These are phyloP conservation scores for Nitzschia palea DNA, from an alignment of 108 stramenopile genomes.

Conservation along the genomic window DNA sequence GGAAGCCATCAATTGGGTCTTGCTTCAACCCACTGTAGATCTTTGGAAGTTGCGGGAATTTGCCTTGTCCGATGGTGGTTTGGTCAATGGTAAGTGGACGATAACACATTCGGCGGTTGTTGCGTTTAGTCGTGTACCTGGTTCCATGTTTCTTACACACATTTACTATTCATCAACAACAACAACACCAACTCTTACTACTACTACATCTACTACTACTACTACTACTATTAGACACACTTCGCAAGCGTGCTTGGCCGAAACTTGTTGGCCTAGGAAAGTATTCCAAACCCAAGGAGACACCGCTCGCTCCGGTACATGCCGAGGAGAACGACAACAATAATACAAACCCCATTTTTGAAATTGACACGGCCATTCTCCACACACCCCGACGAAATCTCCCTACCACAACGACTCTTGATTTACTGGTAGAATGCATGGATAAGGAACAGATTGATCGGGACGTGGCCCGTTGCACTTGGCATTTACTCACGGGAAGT, in stretches of 20 bases:
- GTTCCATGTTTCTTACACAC: background rate
- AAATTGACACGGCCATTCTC: conserved; percentile 27
- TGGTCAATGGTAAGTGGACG: conserved; percentile 71
- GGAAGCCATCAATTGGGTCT: conserved; percentile 50
- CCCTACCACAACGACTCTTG: background rate
- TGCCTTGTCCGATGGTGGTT: conserved; percentile 73
- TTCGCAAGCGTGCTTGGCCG: conserved; percentile 85
- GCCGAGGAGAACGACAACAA: conserved; percentile 1
- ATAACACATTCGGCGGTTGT: background rate
- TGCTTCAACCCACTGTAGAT: conserved; percentile 72
- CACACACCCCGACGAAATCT: background rate
- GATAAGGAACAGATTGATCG: conserved; percentile 76
- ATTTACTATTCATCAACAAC: background rate
- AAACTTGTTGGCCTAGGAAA: conserved; percentile 69
- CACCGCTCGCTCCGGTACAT: background rate
- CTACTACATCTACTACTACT: background rate
- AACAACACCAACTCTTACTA: background rate
- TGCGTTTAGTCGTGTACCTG: background rate
- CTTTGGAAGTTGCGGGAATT: conserved; percentile 81
- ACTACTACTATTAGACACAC: conserved; percentile 45
- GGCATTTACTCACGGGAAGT: conserved; percentile 76
- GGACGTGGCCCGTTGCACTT: conserved; percentile 77
- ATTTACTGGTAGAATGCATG: conserved; percentile 41
- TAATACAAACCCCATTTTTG: conserved; percentile 4
- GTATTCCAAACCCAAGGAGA: background rate